Base-by-base conservation (phyloP, 192 early-diverging fungal species). In the Allomyces arbusculus region DNA sequence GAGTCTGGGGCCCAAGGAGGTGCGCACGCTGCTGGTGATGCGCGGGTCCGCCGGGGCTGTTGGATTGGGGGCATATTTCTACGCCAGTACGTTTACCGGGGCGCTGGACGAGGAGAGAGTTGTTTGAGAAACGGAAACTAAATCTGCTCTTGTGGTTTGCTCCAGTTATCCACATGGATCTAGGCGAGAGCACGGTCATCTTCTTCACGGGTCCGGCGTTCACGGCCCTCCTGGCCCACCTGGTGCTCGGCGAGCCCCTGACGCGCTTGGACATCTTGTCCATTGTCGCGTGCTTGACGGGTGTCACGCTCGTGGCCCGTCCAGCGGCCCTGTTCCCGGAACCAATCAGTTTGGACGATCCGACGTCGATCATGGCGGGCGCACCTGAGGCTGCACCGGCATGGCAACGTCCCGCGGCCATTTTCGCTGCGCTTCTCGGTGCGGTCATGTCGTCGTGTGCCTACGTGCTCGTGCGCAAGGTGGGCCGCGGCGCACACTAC, bases 151-250 rank as follows among this genome's bases (percentile, higher is more conserved):
- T 22, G 24, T 22, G n/a, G 50, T 62, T 7, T 74, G 1, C 24
- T 16, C 24, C 24, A 64, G 24, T 63, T 50, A 28, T 64, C n/a
- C 7, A 24, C 64, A 26, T 65, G 24, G 19, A 45, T 67, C 44
- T 44, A 22, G 33, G 22, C 28, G 28, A 44, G 24, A 19, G 28
- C 19, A 24, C 62, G 64, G 86, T 87, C 4, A 73, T 89, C 10
- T 91, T 89, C 66, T 91, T 89, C 68, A 81, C 85, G 8, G 80
- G 80, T 12, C 87, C 89, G 4, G 80, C 81, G n/a, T 87, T 91
- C 69, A 88, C 86, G 20, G 84, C 87, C 0, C 69, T 91, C 24
- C 70, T 88, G 63, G 89, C 83, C 0, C 66, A 75, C 55, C 58
- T 81, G 63, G 74, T 77, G 61, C 72, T 91, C 1, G 75, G 77